phyloP scores from a whole-genome alignment of 495 filamentous ascomycete genomes.

The Bryoglossum gracile region DNA sequence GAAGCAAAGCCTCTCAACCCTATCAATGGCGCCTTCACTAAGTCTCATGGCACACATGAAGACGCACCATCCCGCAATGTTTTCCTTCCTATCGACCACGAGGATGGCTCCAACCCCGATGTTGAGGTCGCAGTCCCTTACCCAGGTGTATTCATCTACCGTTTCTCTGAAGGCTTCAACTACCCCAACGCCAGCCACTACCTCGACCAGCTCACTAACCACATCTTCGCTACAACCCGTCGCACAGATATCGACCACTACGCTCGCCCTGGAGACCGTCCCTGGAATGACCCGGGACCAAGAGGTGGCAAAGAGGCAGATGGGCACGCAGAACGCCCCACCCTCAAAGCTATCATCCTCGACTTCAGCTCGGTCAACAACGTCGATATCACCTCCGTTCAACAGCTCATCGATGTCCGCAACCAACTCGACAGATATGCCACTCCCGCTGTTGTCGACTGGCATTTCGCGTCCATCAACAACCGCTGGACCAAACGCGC shows the following conservation, averaged over 20 bases:
- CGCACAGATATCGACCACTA: constrained; percentile 64
- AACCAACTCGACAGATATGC: constrained; percentile 93
- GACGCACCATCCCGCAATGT: constrained; percentile 52
- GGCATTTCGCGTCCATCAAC: constrained; percentile 92
- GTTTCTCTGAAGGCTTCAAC: constrained; percentile 94
- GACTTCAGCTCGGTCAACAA: constrained; percentile 97
- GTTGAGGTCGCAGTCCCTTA: constrained; percentile 73
- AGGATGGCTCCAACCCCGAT: constrained; percentile 85
- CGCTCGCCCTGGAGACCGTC: constrained; percentile 67
- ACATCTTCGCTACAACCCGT: constrained; percentile 70
- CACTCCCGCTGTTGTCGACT: constrained; percentile 78
- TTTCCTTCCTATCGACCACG: constrained; percentile 84
- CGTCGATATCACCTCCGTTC: constrained; percentile 88
- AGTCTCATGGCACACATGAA: constrained; percentile 43
- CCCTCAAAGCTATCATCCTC: constrained; percentile 85
- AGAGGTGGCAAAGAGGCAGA: constrained; percentile 46
- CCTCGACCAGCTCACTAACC: constrained; percentile 67
- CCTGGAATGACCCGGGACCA: constrained; percentile 93
- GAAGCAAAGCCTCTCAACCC: constrained; percentile 32
- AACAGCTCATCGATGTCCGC: constrained; percentile 93
- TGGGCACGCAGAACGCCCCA: constrained; percentile 54
- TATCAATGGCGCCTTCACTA: constrained; percentile 17
- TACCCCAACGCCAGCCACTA: constrained; percentile 94
- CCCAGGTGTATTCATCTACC: constrained; percentile 95
- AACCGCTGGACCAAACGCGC: constrained; percentile 98